Base-by-base conservation (phyloP, 2,329 filamentous ascomycete genomes). In the Phaeosphaeriaceae sp. region DNA sequence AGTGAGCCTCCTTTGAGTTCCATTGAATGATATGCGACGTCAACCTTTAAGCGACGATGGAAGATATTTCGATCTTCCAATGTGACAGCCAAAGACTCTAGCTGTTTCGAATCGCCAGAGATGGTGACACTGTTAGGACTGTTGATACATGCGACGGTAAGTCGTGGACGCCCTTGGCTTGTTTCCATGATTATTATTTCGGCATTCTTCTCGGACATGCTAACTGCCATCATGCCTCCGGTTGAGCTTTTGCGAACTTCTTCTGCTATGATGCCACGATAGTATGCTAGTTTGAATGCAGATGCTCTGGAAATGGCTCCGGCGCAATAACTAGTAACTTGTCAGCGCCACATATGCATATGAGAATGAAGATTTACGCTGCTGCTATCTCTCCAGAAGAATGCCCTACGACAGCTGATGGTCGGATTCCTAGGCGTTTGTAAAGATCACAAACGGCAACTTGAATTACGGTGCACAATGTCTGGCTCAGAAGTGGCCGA, bases 11-110 rank as follows among this genome's bases (percentile, higher is more conserved):
- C 12, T 2, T 65, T 16, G 73, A 76, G 76, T 33, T 76, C 74
- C 32, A 69, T 67, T 0, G 74, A 76, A 44, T 79, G 77, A 42
- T 79, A 80, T 0, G 77, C 77, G 11, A 58, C 67, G 20, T 76
- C 72, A 2, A 77, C 74, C 42, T 70, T 66, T 2, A 80, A 67
- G 13, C 60, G 48, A 1, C 74, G 63, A 2, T 63, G 66, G 50
- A 77, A 79, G 9, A 66, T 69, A 9, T 65, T 52, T 16, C 72
- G 58, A 4, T 69, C 63, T 4, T 74, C 60, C 0, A 79, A 52
- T 2, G 54, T 49, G 0, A 58, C 46, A 12, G 68, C 63, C 0
- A 68, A 48, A 40, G 70, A 62, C 0, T 69, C 54, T 13, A 79
- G 68, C 3, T 69, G 72, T 42, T 69, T 64, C 0, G 44, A 39